Conservation (phyloP, 495 filamentous ascomycete species). For the Neurospora hispaniola region DNA sequence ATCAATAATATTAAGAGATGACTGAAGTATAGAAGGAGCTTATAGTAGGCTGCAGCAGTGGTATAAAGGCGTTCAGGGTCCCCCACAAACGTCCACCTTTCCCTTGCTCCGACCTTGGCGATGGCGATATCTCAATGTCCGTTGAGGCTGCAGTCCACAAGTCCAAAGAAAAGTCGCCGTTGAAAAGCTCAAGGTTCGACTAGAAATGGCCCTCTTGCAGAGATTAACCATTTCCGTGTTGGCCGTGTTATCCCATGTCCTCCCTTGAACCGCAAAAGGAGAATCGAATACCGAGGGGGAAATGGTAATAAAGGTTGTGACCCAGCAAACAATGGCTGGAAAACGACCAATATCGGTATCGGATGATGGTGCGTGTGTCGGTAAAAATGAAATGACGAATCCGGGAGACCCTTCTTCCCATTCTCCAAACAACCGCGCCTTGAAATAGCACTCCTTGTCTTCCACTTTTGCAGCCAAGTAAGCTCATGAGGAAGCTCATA, state of each 20-base stretch:
- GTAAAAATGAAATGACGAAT: background rate
- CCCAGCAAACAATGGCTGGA: background rate
- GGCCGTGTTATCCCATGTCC: background rate
- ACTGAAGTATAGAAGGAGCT: background rate
- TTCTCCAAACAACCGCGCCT: background rate
- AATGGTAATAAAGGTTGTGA: background rate
- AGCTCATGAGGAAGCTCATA: background rate
- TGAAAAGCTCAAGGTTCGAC: background rate
- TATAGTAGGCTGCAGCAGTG: background rate
- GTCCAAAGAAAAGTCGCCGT: background rate
- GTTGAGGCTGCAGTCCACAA: background rate
- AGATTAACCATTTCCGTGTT: background rate
- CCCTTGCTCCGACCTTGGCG: background rate
- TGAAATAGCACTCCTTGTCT: background rate
- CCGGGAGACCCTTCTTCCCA: background rate
- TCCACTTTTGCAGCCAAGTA: background rate
- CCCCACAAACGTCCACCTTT: background rate
- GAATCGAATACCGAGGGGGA: background rate
- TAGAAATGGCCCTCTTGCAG: background rate
- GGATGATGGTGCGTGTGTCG: background rate
- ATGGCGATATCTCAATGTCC: background rate
- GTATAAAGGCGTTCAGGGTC: background rate
- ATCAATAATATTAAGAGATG: background rate
- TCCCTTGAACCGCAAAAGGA: background rate
- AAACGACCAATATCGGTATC: background rate